Evolutionary conservation across 768 basidiomycete genomes (phyloP).

Genomic region (Leucocoprinus sp.): DNA sequence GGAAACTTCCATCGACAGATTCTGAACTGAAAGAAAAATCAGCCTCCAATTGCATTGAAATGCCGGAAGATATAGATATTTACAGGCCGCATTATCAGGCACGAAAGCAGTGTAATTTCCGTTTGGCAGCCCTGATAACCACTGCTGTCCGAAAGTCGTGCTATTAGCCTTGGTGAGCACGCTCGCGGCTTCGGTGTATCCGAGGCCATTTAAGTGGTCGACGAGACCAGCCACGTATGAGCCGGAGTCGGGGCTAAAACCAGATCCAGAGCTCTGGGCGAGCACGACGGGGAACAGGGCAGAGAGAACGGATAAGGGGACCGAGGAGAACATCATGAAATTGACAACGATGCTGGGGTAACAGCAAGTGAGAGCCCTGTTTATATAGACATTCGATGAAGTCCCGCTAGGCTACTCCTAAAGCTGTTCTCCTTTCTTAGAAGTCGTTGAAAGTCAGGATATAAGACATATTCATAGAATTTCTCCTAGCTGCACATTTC

Average conservation of each 20-base stretch:
- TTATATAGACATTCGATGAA: slow-evolving; percentile 4
- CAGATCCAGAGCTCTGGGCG: slow-evolving; percentile 13
- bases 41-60: slow-evolving; percentile 18
- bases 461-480: no score
- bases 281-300: slow-evolving; percentile 11
- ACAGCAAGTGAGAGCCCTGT: neutral
- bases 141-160: slow-evolving; percentile 31
- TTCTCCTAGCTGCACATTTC: no score
- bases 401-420: neutral
- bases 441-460: no score
- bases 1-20: slow-evolving; percentile 19
- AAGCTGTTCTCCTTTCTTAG: slow-evolving; percentile 6
- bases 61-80: slow-evolving; percentile 14
- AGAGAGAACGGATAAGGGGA: slow-evolving; percentile 13
- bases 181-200: slow-evolving; percentile 34
- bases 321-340: slow-evolving; percentile 10
- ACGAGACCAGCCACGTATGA: slow-evolving; percentile 24
- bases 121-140: slow-evolving; percentile 35
- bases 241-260: slow-evolving; percentile 12
- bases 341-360: neutral
- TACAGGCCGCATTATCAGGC: slow-evolving; percentile 48
- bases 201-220: slow-evolving; percentile 27
- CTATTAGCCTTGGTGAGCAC: slow-evolving; percentile 33
- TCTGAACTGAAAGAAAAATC: slow-evolving; percentile 19
- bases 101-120: slow-evolving; percentile 49